Conservation (phyloP, 345 rosid species). For the Erodium maritimum region DNA sequence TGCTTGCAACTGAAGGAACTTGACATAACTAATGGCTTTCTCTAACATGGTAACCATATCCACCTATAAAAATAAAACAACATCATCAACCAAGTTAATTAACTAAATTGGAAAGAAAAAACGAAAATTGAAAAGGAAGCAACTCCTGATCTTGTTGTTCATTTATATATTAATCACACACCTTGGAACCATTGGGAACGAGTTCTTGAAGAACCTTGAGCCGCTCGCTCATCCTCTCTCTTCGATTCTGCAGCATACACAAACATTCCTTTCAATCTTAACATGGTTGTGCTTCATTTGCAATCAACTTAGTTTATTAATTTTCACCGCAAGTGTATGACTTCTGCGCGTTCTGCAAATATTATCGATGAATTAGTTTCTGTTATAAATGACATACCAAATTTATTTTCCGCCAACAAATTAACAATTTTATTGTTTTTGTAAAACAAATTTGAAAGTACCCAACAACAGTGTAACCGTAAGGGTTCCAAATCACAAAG, state of each 20-base stretch:
- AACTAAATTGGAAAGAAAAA: no score
- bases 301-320: not conserved
- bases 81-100: no score
- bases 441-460: no score
- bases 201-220: slow-evolving; percentile 75
- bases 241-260: slow-evolving; percentile 44
- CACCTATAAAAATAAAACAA: slow-evolving; percentile 31
- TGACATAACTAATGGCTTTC: slow-evolving; percentile 81
- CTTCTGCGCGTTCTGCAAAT: no score
- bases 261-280: slow-evolving; percentile 8
- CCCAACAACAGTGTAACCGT: no score
- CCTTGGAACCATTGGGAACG: slow-evolving; percentile 90
- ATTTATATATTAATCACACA: slow-evolving; percentile 5
- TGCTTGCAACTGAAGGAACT: slow-evolving; percentile 96
- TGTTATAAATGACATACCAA: no score
- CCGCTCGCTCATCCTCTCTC: slow-evolving; percentile 85
- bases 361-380: no score
- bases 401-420: no score
- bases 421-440: no score
- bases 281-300: slow-evolving; percentile 1
- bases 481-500: no score
- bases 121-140: not conserved
- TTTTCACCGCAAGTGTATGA: no score
- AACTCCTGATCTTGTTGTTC: no score
- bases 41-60: slow-evolving; percentile 95